Conservation (phyloP, 2,329 filamentous ascomycete genomes). For the Alternaria sp. region DNA sequence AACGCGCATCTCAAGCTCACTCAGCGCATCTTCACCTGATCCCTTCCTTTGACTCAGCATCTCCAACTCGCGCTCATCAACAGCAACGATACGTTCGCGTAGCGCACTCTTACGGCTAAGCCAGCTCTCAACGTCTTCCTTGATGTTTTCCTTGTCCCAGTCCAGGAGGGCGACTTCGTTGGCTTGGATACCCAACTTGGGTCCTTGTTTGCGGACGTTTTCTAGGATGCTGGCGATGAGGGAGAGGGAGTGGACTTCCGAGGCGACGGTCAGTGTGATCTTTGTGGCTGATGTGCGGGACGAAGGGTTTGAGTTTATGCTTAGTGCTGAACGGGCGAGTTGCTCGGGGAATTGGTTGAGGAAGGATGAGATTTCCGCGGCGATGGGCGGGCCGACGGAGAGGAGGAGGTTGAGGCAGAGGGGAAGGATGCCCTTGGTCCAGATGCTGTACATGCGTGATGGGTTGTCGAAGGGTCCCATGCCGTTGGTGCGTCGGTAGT, state of each 20-base stretch:
- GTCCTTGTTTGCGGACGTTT: constrained; percentile 62
- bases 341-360: constrained; percentile 88
- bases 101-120: constrained; percentile 72
- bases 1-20: constrained; percentile 76
- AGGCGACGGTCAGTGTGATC: constrained; percentile 74
- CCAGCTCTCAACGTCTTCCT: constrained; percentile 86
- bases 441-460: constrained; percentile 82
- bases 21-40: constrained; percentile 46
- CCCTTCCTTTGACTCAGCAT: constrained; percentile 54
- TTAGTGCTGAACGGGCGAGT: constrained; percentile 72
- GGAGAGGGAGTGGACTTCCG: constrained; percentile 79
- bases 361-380: constrained; percentile 83
- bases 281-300: constrained; percentile 50
- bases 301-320: constrained; percentile 65
- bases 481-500: constrained; percentile 70
- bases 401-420: constrained; percentile 87
- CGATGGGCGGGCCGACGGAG: constrained; percentile 79
- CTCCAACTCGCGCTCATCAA: constrained; percentile 74
- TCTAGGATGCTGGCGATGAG: constrained; percentile 76
- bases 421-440: constrained; percentile 86
- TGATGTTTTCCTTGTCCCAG: constrained; percentile 75
- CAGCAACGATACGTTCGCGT: constrained; percentile 73
- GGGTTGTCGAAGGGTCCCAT: constrained; percentile 82
- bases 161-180: constrained; percentile 72
- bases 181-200: constrained; percentile 56